Evolutionary conservation across 306 rosid species (phyloP), one percentile per base, ranked within the genome.

Genomic region (Acmispon strigosus): DNA sequence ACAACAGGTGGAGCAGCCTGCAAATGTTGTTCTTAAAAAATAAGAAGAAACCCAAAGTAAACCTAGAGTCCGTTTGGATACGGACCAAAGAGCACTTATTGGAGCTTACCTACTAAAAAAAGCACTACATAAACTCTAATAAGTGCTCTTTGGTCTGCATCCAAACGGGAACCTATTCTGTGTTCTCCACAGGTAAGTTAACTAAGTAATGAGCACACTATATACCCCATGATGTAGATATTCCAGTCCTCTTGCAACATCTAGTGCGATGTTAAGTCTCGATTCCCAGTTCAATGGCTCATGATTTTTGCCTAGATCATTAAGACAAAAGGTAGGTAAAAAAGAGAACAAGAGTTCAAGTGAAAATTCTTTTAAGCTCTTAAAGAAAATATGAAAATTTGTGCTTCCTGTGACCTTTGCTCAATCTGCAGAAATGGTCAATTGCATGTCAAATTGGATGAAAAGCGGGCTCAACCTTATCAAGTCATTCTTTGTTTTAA

Each of bases 1-100:
- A 94, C 90, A 67, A 94, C 89, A 50, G 98, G 89, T 45, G 96
- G 98, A 89, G 86, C 84, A 22, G 97, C 96, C 98, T 93, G 92
- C 56, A 65, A 77, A 47, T 16, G 59, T 66, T 51, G 47, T 15
- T 39, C 17, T 13, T 50, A 0, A 16, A 44, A 27, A 55, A 72
- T 54, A 52, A 36, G 42, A 49, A 67, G 50, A 82, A 65, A 59
- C 17, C 41, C 36, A 69, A 65, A 47, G 22, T 18, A 66, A 77
- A 62, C 50, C 4, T 27, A 27, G 5, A 27, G 34, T 27, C 34
- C 34, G 34, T 27, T 27, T 27, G 34, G 5, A 27, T 2, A 27
- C 5, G 34, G 5, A 27, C 34, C 34, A 2, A 27, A 4, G 5
- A 2, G 34, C 34, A 27, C 34, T 27, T 27, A 27, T 27, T 27